Evolutionary conservation across 257 asterid genomes (phyloP).

Genomic region (Nicotiana tomentosiformis): DNA sequence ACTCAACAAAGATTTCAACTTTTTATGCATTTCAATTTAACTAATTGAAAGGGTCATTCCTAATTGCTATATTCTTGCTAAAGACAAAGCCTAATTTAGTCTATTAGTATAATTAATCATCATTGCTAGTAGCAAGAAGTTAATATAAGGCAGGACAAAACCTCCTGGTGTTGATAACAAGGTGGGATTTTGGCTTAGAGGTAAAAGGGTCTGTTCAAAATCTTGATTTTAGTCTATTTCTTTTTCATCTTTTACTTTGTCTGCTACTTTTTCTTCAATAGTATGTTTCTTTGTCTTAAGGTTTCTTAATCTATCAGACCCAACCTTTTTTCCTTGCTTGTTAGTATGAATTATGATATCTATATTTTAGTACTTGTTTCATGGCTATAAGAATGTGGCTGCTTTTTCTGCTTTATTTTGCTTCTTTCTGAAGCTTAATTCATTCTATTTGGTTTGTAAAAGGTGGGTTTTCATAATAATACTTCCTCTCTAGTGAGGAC

Average conservation of each 20-base stretch:
- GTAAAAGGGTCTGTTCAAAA: neutral
- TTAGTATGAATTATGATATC: neutral
- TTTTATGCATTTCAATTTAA: neutral
- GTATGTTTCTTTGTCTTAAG: neutral
- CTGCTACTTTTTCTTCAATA: neutral
- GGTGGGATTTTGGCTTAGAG: neutral
- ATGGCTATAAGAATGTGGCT: neutral
- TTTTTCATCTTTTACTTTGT: neutral
- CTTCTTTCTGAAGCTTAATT: neutral
- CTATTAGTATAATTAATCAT: neutral
- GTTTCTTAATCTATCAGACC: slow-evolving; percentile 4
- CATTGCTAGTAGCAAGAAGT: neutral
- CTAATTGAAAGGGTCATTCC: neutral
- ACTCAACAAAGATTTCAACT: neutral
- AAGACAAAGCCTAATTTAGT: neutral
- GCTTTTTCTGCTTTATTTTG: neutral
- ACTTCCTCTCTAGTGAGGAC: neutral
- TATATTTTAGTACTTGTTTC: neutral
- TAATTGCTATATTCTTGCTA: neutral
- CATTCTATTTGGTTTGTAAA: neutral
- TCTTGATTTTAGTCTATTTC: neutral
- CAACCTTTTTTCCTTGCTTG: neutral
- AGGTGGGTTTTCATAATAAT: neutral
- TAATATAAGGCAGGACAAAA: neutral
- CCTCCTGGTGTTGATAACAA: too few species aligned